Evolutionary conservation across 805 yeast species (phyloP).

Genomic region (Yarrowia alimentaria): DNA sequence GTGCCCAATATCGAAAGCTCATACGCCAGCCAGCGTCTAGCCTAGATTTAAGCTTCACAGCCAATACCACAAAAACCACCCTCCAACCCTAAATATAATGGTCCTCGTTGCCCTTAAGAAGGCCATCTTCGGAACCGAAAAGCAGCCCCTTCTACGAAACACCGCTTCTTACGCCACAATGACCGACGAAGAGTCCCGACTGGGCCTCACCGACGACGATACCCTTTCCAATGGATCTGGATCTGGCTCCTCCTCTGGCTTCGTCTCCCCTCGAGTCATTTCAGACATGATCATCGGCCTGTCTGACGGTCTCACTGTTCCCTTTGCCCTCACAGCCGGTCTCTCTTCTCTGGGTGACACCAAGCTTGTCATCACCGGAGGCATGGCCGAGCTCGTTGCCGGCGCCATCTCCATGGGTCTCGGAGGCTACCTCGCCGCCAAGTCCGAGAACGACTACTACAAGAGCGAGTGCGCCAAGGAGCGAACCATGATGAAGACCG

Average conservation of each 20-base stretch:
- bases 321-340: constrained; percentile 98
- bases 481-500: constrained; percentile 31
- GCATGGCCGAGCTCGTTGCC: constrained; percentile 93
- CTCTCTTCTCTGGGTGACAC: constrained; percentile 86
- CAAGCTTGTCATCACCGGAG: constrained; percentile 92
- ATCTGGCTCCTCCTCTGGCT: constrained; percentile 29
- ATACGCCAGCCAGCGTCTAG: constrained; percentile 12
- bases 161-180: constrained; percentile 33
- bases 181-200: constrained; percentile 29
- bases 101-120: constrained; percentile 40
- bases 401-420: constrained; percentile 98
- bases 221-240: constrained; percentile 28
- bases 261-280: constrained; percentile 76
- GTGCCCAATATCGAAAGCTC: constrained; percentile 22
- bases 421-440: constrained; percentile 95
- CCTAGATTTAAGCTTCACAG: not conserved
- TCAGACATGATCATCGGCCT: constrained; percentile 91
- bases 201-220: constrained; percentile 29
- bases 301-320: constrained; percentile 94
- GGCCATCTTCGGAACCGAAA: constrained; percentile 35
- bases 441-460: constrained; percentile 57
- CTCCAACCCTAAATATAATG: constrained; percentile 31
- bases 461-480: constrained; percentile 38
- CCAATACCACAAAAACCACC: not conserved
- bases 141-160: constrained; percentile 38